These are phyloP conservation scores for Pythium dissotocum DNA, from an alignment of 352 stramenopile species.

Conservation along the genomic window DNA sequence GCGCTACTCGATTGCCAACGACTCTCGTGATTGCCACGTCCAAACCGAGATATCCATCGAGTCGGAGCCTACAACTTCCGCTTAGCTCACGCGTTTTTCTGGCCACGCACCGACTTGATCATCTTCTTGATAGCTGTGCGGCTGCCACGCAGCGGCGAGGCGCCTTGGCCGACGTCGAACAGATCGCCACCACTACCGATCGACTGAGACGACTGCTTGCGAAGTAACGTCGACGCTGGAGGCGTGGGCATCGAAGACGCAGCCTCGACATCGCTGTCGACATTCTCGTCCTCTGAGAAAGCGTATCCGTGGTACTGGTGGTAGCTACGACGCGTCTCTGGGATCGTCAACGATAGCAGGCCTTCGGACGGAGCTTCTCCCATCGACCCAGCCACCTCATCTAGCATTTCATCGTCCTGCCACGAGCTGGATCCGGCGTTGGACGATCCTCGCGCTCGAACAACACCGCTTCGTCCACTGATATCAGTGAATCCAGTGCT, in stretches of 20 bases:
- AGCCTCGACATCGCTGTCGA: constrained; percentile 65
- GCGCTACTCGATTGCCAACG: neutral
- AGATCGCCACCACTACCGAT: constrained; percentile 13
- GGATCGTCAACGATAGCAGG: neutral
- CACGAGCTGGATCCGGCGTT: constrained; percentile 22
- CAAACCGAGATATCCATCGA: constrained; percentile 20
- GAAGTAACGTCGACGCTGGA: constrained; percentile 4
- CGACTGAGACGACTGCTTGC: constrained; percentile 19
- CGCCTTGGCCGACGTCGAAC: neutral
- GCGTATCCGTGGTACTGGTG: constrained; percentile 73
- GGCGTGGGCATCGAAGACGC: constrained; percentile 22
- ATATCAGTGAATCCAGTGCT: constrained; percentile 17
- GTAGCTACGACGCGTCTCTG: constrained; percentile 4
- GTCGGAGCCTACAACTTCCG: neutral
- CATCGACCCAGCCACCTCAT: neutral
- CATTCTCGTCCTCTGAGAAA: constrained; percentile 78
- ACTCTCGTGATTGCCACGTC: constrained; percentile 14
- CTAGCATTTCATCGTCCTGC: constrained; percentile 6
- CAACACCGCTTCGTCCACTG: constrained; percentile 30
- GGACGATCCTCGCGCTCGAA: constrained; percentile 64
- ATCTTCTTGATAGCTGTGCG: constrained; percentile 63
- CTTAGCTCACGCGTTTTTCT: constrained; percentile 56
- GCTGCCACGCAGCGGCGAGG: constrained; percentile 9
- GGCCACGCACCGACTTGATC: constrained; percentile 70
- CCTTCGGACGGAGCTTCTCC: neutral